These are phyloP conservation scores for Lactifluus rugatus DNA, from an alignment of 768 basidiomycete genomes.

Conservation along the genomic window DNA sequence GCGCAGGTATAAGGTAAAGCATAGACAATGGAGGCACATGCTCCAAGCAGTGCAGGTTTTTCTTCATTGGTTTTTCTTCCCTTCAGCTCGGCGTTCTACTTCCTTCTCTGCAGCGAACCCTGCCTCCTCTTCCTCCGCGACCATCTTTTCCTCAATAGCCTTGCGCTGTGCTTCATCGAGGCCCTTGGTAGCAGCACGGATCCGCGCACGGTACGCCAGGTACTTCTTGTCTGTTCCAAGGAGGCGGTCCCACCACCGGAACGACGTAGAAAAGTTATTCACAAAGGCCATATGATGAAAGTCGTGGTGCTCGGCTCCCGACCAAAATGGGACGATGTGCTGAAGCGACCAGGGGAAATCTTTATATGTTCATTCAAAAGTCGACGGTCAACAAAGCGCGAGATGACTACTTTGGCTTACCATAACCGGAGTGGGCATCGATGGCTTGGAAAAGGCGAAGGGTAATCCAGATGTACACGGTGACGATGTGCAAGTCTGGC, in stretches of 20 bases:
- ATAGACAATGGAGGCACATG: neutral
- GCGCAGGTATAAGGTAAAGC: neutral
- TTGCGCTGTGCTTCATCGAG: slow-evolving; percentile 42
- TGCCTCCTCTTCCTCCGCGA: slow-evolving; percentile 65
- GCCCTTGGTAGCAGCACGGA: slow-evolving; percentile 41
- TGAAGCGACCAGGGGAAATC: slow-evolving; percentile 98
- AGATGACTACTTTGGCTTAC: slow-evolving; percentile 32
- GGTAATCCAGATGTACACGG: slow-evolving; percentile 90
- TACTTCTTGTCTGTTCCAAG: slow-evolving; percentile 92
- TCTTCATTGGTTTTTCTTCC: slow-evolving; percentile 16
- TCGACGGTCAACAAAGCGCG: neutral
- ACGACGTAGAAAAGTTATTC: slow-evolving; percentile 89
- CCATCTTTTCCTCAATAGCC: slow-evolving; percentile 49
- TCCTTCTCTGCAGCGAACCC: slow-evolving; percentile 57
- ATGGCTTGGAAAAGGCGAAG: slow-evolving; percentile 94
- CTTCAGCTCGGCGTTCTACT: slow-evolving; percentile 26
- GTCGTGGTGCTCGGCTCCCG: slow-evolving; percentile 94
- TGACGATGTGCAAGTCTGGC: slow-evolving; percentile 76
- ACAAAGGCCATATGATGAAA: slow-evolving; percentile 97
- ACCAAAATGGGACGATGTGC: slow-evolving; percentile 91
- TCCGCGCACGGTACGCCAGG: slow-evolving; percentile 60
- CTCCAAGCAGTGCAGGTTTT: neutral
- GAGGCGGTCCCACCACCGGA: slow-evolving; percentile 87
- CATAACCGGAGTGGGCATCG: slow-evolving; percentile 95
- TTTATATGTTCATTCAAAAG: slow-evolving; percentile 21